A percentile compares a stretch with the other conserved stretches of the same genome.
Conservation (phyloP, 2,329 filamentous ascomycete species). For the Colletotrichum spinosum region DNA sequence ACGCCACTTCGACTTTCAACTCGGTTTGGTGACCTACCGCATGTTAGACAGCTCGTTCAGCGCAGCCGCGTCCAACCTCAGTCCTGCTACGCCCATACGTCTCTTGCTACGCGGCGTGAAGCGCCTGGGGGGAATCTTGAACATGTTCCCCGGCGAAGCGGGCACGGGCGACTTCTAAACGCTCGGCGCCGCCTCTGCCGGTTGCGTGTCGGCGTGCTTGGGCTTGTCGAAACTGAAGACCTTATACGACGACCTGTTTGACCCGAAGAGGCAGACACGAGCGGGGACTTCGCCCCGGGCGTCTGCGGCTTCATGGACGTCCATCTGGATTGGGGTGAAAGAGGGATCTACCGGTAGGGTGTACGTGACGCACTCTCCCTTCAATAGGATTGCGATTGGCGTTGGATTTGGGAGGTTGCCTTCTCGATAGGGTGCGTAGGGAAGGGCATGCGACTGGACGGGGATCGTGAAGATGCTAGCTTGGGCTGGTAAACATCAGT, state of each 20-base stretch:
- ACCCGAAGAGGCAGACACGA: constrained; percentile 63
- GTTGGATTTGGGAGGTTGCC: constrained; percentile 21
- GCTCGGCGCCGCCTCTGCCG: constrained; percentile 4
- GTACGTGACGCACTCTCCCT: neutral
- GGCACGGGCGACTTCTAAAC: constrained; percentile 30
- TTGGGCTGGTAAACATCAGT: constrained; percentile 40
- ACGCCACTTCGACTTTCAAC: neutral
- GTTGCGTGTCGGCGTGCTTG: neutral
- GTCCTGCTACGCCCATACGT: constrained; percentile 18
- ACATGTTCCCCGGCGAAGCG: constrained; percentile 33
- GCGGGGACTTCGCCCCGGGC: constrained; percentile 60
- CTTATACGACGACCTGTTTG: constrained; percentile 59
- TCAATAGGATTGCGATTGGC: neutral
- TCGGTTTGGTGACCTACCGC: neutral
- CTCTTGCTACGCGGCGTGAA: constrained; percentile 34
- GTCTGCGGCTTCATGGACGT: constrained; percentile 58
- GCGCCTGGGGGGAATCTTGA: constrained; percentile 31
- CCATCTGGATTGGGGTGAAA: constrained; percentile 62
- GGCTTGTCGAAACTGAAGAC: constrained; percentile 54
- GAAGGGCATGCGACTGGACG: constrained; percentile 48
- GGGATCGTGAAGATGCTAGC: constrained; percentile 50
- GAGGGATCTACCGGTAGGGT: constrained; percentile 41
- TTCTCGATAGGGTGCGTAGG: constrained; percentile 51
- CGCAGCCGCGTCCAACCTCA: constrained; percentile 2
- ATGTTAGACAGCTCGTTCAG: constrained; percentile 27